phyloP scores from a whole-genome alignment of 2,329 filamentous ascomycete species.

The Trichoderma sp. region DNA sequence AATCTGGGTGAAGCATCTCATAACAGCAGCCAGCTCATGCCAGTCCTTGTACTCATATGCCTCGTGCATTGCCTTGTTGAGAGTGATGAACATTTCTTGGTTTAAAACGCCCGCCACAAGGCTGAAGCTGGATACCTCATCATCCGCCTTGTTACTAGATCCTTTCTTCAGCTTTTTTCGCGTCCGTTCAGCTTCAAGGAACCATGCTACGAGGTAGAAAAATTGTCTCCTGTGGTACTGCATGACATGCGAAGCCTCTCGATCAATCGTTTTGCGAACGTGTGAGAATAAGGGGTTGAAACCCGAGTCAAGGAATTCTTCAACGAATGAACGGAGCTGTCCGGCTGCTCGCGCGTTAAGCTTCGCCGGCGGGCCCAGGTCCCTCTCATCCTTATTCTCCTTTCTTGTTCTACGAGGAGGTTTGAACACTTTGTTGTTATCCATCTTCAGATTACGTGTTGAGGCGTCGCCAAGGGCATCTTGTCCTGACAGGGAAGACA shows the following conservation, averaged over 20 bases:
- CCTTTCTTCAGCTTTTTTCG: conserved; percentile 62
- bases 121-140: conserved; percentile 73
- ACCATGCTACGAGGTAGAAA: conserved; percentile 92
- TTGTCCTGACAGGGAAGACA: conserved; percentile 85
- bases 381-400: conserved; percentile 63
- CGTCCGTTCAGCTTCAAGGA: conserved; percentile 78
- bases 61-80: conserved; percentile 79
- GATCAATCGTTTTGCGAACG: conserved; percentile 83
- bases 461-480: conserved; percentile 73
- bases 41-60: conserved; percentile 81
- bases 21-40: conserved; percentile 80
- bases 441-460: conserved; percentile 80
- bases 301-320: conserved; percentile 89
- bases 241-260: conserved; percentile 79
- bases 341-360: conserved; percentile 72
- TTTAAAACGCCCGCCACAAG: conserved; percentile 87
- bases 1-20: conserved; percentile 95
- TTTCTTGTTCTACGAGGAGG: conserved; percentile 66
- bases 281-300: conserved; percentile 91
- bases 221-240: conserved; percentile 79
- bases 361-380: conserved; percentile 71
- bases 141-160: conserved; percentile 42
- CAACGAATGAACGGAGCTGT: conserved; percentile 77
- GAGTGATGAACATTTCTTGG: conserved; percentile 88
- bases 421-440: conserved; percentile 85